Base-by-base conservation (phyloP, 2,329 filamentous ascomycete species). In the Hysterium pulicare region DNA sequence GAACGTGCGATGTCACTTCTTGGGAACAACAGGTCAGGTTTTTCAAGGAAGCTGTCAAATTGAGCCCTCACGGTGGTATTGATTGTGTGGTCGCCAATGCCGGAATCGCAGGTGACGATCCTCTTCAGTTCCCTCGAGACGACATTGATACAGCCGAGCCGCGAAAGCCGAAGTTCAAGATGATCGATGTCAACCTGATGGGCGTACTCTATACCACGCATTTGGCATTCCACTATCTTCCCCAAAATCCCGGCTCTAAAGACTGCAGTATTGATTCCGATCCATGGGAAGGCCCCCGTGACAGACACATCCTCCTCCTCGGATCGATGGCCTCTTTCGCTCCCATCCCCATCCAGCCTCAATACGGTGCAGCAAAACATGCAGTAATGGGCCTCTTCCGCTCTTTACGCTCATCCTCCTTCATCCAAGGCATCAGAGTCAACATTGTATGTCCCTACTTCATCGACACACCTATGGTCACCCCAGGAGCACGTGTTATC, bases 371-470 rank as follows among this genome's bases (percentile, higher is more conserved):
- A 23, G 74, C 79, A 33, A 87, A 87, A 59, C 83, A 87, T 63
- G 83, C 74, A 16, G 75, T 87, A 0, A 70, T 83, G 9, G 84
- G 83, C 0, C 66, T 86, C 24, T 86, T 83, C 61, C 74, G 83
- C 33, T 71, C 73, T 5, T 65, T 87, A 34, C 72, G 82, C 13
- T 59, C 69, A 3, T 75, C 67, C 5, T 68, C 74, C 2, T 71
- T 72, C 41, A 50, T 63, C 6, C 64, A 72, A 32, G 77, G 78
- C 19, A 66, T 86, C 32, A 73, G 84, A 33, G 69, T 84, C 45
- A 87, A 86, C 57, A 71, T 85, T 55, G 60, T 87, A n/a, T 76
- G 75, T 44, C 83, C 83, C 0, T 86, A 85, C 63, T 86, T 84
- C 59, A 73, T 77, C 53, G 76, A 81, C 51, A 83, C 79, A 11